These are phyloP conservation scores for Botryotinia narcissicola DNA, from an alignment of 2,329 filamentous ascomycete species.

Conservation along the genomic window DNA sequence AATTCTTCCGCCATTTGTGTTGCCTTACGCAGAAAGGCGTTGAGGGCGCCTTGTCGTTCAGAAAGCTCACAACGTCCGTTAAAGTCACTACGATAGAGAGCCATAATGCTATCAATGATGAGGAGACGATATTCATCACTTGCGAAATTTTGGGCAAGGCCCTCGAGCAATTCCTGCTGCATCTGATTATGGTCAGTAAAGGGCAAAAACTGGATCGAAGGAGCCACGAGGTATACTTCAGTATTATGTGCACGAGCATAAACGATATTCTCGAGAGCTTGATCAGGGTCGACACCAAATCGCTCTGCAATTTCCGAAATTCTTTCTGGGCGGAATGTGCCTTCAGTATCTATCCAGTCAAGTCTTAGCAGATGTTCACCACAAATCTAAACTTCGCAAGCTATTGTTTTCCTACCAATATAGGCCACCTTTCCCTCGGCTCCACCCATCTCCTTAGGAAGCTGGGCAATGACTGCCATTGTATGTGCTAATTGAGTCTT, in stretches of 20 bases:
- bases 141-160: conserved; percentile 58
- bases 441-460: conserved; percentile 59
- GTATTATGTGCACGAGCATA: conserved; percentile 64
- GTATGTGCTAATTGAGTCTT: conserved; percentile 70
- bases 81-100: conserved; percentile 66
- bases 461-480: conserved; percentile 61
- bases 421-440: conserved; percentile 68
- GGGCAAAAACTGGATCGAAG: neutral
- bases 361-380: conserved; percentile 8
- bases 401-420: conserved; percentile 51
- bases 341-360: conserved; percentile 51
- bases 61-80: conserved; percentile 65
- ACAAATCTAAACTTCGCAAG: conserved; percentile 3
- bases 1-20: conserved; percentile 68
- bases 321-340: conserved; percentile 65
- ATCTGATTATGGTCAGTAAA: conserved; percentile 45
- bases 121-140: conserved; percentile 63
- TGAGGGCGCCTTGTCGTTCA: conserved; percentile 66
- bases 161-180: conserved; percentile 58
- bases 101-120: conserved; percentile 69
- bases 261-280: conserved; percentile 64
- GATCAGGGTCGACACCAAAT: conserved; percentile 58
- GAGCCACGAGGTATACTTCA: conserved; percentile 42
- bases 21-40: conserved; percentile 61
- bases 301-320: conserved; percentile 66